Evolutionary conservation across 2,329 filamentous ascomycete species (phyloP).

Genomic region (Fusarium euwallaceae): DNA sequence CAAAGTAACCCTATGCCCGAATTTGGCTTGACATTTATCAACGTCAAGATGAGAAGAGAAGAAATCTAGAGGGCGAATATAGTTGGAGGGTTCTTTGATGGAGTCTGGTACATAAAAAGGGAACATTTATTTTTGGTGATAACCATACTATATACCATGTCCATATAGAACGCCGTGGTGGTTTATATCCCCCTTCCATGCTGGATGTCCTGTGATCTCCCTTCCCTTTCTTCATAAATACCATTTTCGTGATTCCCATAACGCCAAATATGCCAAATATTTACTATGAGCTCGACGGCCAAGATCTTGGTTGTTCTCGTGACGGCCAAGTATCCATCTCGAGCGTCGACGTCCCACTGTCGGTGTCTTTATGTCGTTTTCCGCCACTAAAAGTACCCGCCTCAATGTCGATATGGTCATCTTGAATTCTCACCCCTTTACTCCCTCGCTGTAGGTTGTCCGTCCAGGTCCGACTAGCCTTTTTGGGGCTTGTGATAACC

Average conservation of each 20-base stretch:
- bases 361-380: constrained; percentile 32
- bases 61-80: not conserved
- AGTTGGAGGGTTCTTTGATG: not conserved
- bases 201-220: constrained; percentile 2
- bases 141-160: not conserved
- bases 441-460: constrained; percentile 38
- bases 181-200: not conserved
- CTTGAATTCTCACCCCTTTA: constrained; percentile 41
- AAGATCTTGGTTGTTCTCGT: constrained; percentile 36
- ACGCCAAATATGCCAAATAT: constrained; percentile 28
- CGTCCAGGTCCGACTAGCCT: constrained; percentile 32
- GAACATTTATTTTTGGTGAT: not conserved
- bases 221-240: constrained; percentile 10
- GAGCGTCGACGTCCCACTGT: constrained; percentile 37
- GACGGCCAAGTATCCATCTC: constrained; percentile 43
- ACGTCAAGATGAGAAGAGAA: not conserved
- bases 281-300: constrained; percentile 22
- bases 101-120: constrained; percentile 2
- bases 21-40: not conserved
- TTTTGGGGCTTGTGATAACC: constrained; percentile 25
- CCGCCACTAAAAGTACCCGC: constrained; percentile 18
- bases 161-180: constrained; percentile 4
- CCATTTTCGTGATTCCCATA: constrained; percentile 9
- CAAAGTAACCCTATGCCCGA: not conserved
- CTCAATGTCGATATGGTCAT: constrained; percentile 44